Evolutionary conservation across 2,329 filamentous ascomycete species (phyloP).

Genomic region (Colletotrichum endophyticum): DNA sequence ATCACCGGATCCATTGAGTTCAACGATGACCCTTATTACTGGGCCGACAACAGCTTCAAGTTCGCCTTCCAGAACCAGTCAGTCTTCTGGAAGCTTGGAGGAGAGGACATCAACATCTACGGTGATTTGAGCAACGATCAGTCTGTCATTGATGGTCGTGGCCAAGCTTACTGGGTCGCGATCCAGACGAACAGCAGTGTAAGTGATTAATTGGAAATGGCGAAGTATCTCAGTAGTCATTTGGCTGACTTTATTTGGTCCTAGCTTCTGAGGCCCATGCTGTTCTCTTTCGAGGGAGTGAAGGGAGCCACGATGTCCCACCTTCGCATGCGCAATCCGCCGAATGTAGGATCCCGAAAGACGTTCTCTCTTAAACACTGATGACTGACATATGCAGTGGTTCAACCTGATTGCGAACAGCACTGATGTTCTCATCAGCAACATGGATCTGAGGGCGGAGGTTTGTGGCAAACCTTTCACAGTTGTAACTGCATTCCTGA

Average conservation of each 20-base stretch:
- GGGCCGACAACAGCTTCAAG: slow-evolving; percentile 68
- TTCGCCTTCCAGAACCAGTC: slow-evolving; percentile 71
- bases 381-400: slow-evolving; percentile 25
- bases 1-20: slow-evolving; percentile 62
- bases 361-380: too few relatives aligned
- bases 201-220: background rate
- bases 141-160: slow-evolving; percentile 62
- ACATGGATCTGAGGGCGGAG: slow-evolving; percentile 56
- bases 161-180: slow-evolving; percentile 46
- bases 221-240: background rate
- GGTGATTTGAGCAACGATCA: slow-evolving; percentile 45
- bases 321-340: slow-evolving; percentile 59
- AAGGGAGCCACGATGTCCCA: slow-evolving; percentile 14
- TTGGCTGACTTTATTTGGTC: background rate
- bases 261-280: slow-evolving; percentile 5
- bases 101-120: slow-evolving; percentile 62
- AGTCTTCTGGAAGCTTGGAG: slow-evolving; percentile 34
- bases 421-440: slow-evolving; percentile 65
- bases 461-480: slow-evolving; percentile 27
- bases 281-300: slow-evolving; percentile 9
- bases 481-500: background rate
- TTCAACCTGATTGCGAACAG: slow-evolving; percentile 69
- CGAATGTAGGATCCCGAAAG: slow-evolving; percentile 27
- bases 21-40: slow-evolving; percentile 71
- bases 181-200: slow-evolving; percentile 17